Evolutionary conservation across 305 asterid species (phyloP), one percentile per base, ranked within the genome.

Genomic region (Fraxinus latifolia): DNA sequence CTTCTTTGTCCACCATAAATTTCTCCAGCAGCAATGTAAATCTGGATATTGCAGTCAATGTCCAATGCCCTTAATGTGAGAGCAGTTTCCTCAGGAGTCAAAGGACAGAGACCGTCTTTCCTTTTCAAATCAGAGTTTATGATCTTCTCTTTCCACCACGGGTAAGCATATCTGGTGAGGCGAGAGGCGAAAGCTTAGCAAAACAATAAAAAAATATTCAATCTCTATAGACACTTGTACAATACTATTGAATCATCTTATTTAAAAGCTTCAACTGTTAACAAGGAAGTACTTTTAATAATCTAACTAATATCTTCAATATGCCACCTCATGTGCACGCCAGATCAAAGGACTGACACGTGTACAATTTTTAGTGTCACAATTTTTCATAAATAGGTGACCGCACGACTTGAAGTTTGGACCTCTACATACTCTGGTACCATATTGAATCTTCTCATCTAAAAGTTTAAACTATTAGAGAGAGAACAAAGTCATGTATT

Each of bases 61-160:
- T 90, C 91, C 82, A 93, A 32, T 11, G 97, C 97, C 83, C 90
- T 87, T 82, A 93, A 85, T 25, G 92, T 89, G 25, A 93, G 82
- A 14, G 95, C 90, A 81, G 97, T 93, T 91, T 93, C 97, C 83
- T 93, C 97, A 0, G 97, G 97, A 32, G 97, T 93, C 89, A 93
- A 87, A 42, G 97, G 97, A 42, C 97, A 93, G 37, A 90, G 83
- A 37, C 97, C 97, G 53, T 91, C 97, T 88, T 87, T 92, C 89
- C 97, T 90, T 87, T 92, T 93, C 88, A 85, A 81, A 83, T 90
- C 91, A 21, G 97, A 93, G 83, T 93, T 90, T 31, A 93, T 91
- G 78, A 91, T 73, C 89, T 93, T 93, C 89, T 93, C 96, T 83
- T 92, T 93, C 97, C 97, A 93, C 97, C 97, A 93, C 1, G 96